Conservation (phyloP, 495 filamentous ascomycete species). For the Lasiosphaeris hirsuta region DNA sequence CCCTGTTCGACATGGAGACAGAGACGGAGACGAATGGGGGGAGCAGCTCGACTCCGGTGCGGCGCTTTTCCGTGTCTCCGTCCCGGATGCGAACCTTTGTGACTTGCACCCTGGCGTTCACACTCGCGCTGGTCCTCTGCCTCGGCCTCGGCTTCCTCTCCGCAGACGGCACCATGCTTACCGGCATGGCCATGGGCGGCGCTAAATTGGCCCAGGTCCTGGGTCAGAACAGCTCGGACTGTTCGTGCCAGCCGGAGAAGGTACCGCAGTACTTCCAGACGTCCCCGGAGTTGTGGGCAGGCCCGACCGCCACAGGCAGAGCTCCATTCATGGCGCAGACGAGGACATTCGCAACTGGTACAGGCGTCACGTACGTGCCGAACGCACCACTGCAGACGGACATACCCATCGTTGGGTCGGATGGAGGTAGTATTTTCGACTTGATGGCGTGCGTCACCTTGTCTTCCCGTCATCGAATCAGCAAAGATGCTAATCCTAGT, state of each 20-base stretch:
- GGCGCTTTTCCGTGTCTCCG: neutral
- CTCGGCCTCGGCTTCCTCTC: constrained; percentile 14
- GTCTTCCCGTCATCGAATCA: neutral
- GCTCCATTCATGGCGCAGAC: constrained; percentile 56
- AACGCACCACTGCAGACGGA: constrained; percentile 57
- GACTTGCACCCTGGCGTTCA: constrained; percentile 8
- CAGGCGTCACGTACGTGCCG: constrained; percentile 42
- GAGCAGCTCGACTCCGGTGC: neutral
- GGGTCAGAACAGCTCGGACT: neutral
- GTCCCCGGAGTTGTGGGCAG: constrained; percentile 40
- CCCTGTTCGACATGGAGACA: constrained; percentile 6
- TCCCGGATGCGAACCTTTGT: neutral
- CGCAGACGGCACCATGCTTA: constrained; percentile 14
- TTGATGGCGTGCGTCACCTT: constrained; percentile 44
- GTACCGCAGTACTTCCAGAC: constrained; percentile 59
- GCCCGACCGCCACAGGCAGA: constrained; percentile 55
- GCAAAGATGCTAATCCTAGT: neutral
- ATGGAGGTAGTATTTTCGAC: constrained; percentile 53
- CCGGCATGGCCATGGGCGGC: neutral
- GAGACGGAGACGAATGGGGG: neutral
- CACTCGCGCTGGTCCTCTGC: constrained; percentile 16
- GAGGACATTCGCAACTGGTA: constrained; percentile 49
- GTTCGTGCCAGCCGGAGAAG: constrained; percentile 14
- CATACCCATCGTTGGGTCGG: constrained; percentile 50
- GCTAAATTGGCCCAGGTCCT: neutral